Percentiles rank a stretch among this genome's conserved stretches.
phyloP scores from a whole-genome alignment of 2,329 filamentous ascomycete species.

The Pyrenophora teres region DNA sequence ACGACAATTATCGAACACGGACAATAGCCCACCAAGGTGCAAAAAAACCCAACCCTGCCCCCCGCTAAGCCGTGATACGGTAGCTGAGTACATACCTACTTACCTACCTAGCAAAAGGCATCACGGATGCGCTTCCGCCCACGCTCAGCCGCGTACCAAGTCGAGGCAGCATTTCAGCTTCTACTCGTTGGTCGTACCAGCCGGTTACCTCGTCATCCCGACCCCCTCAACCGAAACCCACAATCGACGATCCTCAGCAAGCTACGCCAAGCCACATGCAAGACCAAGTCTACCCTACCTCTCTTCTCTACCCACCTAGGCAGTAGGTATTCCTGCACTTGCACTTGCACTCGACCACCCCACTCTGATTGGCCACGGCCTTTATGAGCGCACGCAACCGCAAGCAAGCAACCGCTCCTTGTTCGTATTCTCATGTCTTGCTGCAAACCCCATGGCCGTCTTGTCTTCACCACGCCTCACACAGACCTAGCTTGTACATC shows the following conservation, averaged over 20 bases:
- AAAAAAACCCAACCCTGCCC: not conserved
- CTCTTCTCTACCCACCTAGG: not conserved
- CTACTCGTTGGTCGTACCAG: not conserved
- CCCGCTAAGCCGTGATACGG: no score
- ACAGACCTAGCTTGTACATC: not conserved
- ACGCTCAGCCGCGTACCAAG: not conserved
- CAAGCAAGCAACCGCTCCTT: not conserved
- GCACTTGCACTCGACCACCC: not conserved
- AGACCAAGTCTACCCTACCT: not conserved
- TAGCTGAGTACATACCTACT: no score
- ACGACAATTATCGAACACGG: no score
- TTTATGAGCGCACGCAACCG: not conserved
- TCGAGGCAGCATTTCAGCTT: no score
- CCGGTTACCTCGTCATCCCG: conserved; percentile 1
- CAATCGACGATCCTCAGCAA: conserved; percentile 9
- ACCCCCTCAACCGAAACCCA: conserved; percentile 1
- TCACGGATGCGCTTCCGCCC: not conserved
- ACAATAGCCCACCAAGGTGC: not conserved
- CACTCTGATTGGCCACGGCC: conserved; percentile 11
- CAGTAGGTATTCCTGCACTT: no score
- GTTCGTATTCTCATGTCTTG: not conserved
- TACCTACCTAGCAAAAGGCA: not conserved
- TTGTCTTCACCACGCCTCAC: not conserved
- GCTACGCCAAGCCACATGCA: conserved; percentile 11
- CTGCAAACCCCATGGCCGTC: not conserved